These are phyloP conservation scores for Pyrenophora tritici-repentis DNA, from an alignment of 2,329 filamentous ascomycete species.

Conservation along the genomic window DNA sequence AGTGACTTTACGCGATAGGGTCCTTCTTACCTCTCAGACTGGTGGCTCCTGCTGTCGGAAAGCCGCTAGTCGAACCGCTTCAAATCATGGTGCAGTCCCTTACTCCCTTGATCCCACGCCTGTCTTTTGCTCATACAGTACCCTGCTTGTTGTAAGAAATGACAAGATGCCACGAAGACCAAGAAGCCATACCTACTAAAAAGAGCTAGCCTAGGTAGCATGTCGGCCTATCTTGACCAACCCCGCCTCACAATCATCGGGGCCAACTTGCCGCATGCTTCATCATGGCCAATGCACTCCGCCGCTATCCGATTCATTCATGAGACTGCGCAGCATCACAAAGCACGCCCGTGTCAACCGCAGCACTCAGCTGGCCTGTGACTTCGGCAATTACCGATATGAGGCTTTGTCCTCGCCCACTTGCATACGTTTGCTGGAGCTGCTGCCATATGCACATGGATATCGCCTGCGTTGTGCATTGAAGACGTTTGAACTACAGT, in stretches of 20 bases:
- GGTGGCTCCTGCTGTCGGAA: no score
- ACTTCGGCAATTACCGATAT: constrained; percentile 26
- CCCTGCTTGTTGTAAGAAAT: no score
- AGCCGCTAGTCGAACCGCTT: no score
- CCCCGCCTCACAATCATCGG: not conserved
- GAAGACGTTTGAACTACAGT: no score
- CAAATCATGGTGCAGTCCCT: no score
- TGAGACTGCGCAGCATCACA: constrained; percentile 26
- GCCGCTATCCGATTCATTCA: constrained; percentile 6
- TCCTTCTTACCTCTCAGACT: no score
- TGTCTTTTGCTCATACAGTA: no score
- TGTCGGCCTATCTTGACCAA: not conserved
- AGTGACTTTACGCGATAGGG: no score
- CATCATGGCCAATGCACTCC: not conserved
- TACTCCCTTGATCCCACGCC: no score
- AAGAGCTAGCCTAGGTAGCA: not conserved
- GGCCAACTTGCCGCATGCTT: not conserved
- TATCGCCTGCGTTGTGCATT: not conserved
- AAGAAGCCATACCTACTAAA: not conserved
- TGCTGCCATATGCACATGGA: constrained; percentile 32
- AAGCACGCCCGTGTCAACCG: constrained; percentile 18
- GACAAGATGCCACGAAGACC: no score
- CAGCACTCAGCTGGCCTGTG: constrained; percentile 15
- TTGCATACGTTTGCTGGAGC: constrained; percentile 28
- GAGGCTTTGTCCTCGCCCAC: constrained; percentile 27